These are phyloP conservation scores for Rhytidhysteron rufulum DNA, from an alignment of 2,329 filamentous ascomycete genomes.

Conservation along the genomic window DNA sequence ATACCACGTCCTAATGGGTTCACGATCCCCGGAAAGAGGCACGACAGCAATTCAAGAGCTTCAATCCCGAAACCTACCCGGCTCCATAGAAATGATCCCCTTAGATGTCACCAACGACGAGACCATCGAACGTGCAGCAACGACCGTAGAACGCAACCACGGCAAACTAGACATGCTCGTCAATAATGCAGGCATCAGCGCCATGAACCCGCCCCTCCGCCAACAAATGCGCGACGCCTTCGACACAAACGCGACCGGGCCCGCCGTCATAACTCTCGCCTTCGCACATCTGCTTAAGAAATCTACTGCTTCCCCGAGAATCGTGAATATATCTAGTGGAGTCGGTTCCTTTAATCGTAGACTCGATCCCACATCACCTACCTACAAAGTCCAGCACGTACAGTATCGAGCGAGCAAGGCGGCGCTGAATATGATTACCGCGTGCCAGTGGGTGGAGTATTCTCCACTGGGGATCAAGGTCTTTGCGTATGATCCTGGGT, in stretches of 20 bases:
- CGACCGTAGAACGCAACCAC: constrained; percentile 12
- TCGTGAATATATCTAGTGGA: constrained; percentile 34
- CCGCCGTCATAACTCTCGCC: constrained; percentile 14
- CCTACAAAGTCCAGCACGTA: constrained; percentile 9
- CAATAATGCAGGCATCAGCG: constrained; percentile 36
- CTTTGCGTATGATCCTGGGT: constrained; percentile 37
- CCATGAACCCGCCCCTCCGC: constrained; percentile 15
- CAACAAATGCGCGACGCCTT: constrained; percentile 17
- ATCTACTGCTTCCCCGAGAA: constrained; percentile 14
- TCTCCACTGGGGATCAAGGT: constrained; percentile 29
- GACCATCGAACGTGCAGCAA: constrained; percentile 32
- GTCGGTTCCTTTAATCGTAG: constrained; percentile 29
- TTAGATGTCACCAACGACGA: constrained; percentile 44
- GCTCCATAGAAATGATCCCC: constrained; percentile 34
- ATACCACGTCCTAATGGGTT: constrained; percentile 31
- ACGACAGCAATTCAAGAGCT: constrained; percentile 23
- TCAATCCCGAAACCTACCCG: constrained; percentile 21
- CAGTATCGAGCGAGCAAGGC: constrained; percentile 26
- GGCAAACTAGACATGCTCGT: constrained; percentile 35
- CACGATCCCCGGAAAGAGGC: constrained; percentile 19
- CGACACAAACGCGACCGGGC: constrained; percentile 20
- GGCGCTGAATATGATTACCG: constrained; percentile 27
- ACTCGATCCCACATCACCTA: constrained; percentile 9
- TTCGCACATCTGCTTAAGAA: constrained; percentile 24
- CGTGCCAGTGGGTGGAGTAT: constrained; percentile 20